These are phyloP conservation scores for Thraustotheca clavata DNA, from an alignment of 352 stramenopile species.

Conservation along the genomic window DNA sequence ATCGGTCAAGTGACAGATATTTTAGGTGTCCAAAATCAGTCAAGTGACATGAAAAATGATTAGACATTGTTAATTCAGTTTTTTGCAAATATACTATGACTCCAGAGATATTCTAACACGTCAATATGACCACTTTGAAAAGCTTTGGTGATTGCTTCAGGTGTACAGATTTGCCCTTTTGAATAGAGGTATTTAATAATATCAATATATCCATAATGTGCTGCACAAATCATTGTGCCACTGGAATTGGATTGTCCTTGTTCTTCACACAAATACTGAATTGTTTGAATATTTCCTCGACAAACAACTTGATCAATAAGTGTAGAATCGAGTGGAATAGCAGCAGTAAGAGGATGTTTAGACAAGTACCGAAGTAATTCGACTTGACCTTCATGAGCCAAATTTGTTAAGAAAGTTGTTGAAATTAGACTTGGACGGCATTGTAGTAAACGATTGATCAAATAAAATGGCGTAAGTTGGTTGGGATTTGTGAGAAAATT, in stretches of 20 bases:
- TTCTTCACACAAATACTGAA: background rate
- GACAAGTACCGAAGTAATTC: background rate
- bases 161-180: background rate
- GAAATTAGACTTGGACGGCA: background rate
- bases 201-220: background rate
- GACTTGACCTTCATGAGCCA: background rate
- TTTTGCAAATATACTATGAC: background rate
- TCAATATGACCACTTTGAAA: background rate
- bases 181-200: background rate
- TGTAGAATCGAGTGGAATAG: background rate
- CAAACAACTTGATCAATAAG: background rate
- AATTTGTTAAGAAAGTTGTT: background rate
- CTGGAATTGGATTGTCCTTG: background rate
- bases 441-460: background rate
- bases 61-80: too few relatives aligned
- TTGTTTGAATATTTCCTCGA: background rate
- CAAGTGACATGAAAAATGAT: too few relatives aligned
- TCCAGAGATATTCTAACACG: background rate
- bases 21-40: too few relatives aligned
- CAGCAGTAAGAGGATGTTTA: background rate
- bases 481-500: background rate
- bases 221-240: background rate
- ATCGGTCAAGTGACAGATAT: too few relatives aligned
- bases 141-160: background rate
- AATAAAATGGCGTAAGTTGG: background rate